A percentile compares a stretch with the other conserved stretches of the same genome.
phyloP scores from a whole-genome alignment of 2,329 filamentous ascomycete species.

The Clarireedia homoeocarpa region DNA sequence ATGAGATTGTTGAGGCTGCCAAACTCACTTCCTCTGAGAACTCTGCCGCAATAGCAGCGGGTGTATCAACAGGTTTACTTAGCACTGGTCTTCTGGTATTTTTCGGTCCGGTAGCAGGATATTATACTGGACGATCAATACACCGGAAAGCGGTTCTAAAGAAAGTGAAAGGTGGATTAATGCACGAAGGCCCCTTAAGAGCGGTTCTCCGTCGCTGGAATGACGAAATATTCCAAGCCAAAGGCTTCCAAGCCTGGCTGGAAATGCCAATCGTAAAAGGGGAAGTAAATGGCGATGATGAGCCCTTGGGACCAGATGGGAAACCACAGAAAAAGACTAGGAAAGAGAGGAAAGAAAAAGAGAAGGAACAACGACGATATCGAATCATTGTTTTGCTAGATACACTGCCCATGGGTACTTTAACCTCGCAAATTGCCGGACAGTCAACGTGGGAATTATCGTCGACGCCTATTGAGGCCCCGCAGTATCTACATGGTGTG shows the following conservation, averaged over 20 bases:
- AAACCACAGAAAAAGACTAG: background rate
- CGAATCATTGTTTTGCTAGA: conserved; percentile 13
- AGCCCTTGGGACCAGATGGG: background rate
- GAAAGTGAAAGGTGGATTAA: conserved; percentile 18
- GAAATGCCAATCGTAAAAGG: conserved; percentile 16
- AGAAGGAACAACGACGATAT: conserved; percentile 11
- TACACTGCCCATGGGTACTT: background rate
- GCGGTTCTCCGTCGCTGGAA: conserved; percentile 19
- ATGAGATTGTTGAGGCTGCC: conserved; percentile 18
- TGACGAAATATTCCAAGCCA: conserved; percentile 10
- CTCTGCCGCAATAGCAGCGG: conserved; percentile 19
- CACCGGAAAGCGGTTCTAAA: conserved; percentile 19
- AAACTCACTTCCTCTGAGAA: conserved; percentile 19
- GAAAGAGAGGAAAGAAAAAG: conserved; percentile 4
- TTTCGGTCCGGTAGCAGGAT: conserved; percentile 19
- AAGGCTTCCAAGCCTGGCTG: conserved; percentile 22
- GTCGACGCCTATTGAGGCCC: background rate
- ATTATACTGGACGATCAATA: conserved; percentile 17
- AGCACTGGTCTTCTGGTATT: conserved; percentile 14
- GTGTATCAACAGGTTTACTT: conserved; percentile 19
- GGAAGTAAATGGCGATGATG: conserved; percentile 7
- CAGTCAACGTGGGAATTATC: background rate
- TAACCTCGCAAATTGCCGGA: background rate
- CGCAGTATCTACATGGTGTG: background rate
- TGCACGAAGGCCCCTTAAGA: conserved; percentile 17